Evolutionary conservation across 2,329 filamentous ascomycete species (phyloP), one percentile per base, ranked within the genome.

Genomic region (Rutstroemia sp.): DNA sequence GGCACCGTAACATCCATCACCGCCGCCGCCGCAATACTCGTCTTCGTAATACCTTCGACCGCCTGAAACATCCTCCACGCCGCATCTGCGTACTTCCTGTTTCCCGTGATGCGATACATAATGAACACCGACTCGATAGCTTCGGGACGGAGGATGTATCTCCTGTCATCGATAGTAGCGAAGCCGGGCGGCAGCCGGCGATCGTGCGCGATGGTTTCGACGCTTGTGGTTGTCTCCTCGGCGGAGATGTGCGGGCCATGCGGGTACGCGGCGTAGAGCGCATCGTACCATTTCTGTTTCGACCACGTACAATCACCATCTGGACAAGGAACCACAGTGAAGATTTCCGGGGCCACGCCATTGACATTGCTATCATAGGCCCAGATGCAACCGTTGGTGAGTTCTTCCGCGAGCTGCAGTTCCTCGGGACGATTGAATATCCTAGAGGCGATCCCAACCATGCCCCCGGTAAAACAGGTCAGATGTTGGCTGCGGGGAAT

Each of bases 401-500:
- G 72, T 63, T 79, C 79, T 45, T 73, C 72, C 2, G 80, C 84
- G 25, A 79, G 74, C 2, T 77, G 73, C 3, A 87, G 67, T 51
- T 86, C 80, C 3, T 79, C 74, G 0, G 74, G 73, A 1, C 72
- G 74, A 49, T 75, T 65, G 62, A 88, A 80, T 30, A 90, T 73
- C 59, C 78, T 81, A 1, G 86, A 85, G 1, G 81, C 84, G 44
- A 91, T 78, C 1, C 77, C 86, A 46, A 88, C 83, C 75, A 87
- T 85, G 14, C 86, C 88, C 4, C 87, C 87, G 3, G 80, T 75
- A 66, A 88, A 92, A 70, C 88, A 92, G 1, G 80, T 79, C 1
- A 91, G 75, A 70, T 91, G 87, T 62, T 88, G 81, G 3, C 77
- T 71, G 14, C 65, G 74, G 41, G 66, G 59, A 68, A 59, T 65